Conservation (phyloP, 305 asterid species). For the Fraxinus floribunda region DNA sequence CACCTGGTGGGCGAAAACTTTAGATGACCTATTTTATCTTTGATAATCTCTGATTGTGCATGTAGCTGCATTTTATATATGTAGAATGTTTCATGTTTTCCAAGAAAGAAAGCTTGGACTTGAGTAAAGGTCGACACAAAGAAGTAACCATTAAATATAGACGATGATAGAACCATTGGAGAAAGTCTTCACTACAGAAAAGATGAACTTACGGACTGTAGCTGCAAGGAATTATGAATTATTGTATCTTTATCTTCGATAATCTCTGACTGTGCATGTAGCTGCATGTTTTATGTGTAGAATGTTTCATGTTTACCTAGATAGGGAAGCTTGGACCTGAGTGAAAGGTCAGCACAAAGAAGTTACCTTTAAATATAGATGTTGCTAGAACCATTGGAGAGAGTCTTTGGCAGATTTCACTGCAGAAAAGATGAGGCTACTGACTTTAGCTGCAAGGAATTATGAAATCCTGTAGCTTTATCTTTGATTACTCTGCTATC, state of each 20-base stretch:
- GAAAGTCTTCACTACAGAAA: background rate
- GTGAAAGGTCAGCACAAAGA: background rate
- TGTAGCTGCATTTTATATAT: background rate
- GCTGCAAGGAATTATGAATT: background rate
- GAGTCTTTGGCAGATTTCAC: background rate
- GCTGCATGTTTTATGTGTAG: background rate
- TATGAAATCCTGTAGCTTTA: background rate
- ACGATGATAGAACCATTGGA: background rate
- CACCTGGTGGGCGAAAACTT: background rate
- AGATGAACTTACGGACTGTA: background rate
- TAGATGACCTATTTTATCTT: background rate
- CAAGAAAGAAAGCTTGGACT: background rate
- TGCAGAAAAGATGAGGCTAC: background rate
- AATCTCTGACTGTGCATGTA: background rate
- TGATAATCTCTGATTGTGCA: background rate
- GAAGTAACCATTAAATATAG: background rate
- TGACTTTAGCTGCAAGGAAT: background rate
- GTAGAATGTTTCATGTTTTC: background rate
- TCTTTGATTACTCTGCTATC: background rate
- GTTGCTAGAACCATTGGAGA: background rate
- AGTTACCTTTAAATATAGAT: background rate
- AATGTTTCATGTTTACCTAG: background rate
- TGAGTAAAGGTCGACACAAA: background rate
- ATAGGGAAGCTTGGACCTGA: slow-evolving; percentile 1
- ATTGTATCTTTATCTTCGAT: background rate